phyloP scores from a whole-genome alignment of 108 stramenopile species.

The Fistulifera pelliculosa region DNA sequence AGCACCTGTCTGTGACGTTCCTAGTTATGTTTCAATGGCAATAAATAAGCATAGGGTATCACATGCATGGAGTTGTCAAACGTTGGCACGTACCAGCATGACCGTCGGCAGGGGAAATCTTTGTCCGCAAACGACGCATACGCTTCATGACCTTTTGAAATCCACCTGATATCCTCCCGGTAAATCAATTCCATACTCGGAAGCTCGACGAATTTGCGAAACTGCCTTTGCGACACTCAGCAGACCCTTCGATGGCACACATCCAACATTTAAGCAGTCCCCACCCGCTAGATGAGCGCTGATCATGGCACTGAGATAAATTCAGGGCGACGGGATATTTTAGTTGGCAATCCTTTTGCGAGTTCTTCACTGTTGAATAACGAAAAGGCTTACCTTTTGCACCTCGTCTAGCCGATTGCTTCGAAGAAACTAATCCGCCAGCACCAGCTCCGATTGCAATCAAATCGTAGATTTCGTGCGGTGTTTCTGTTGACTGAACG shows the following conservation, averaged over 20 bases:
- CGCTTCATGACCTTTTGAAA: slow-evolving; percentile 77
- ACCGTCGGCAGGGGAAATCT: slow-evolving; percentile 82
- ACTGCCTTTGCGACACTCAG: slow-evolving; percentile 66
- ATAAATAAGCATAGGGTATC: too few relatives aligned
- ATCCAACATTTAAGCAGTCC: slow-evolving; percentile 87
- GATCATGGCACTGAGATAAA: slow-evolving; percentile 42
- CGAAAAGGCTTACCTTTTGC: slow-evolving; percentile 31
- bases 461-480: slow-evolving; percentile 69
- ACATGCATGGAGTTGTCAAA: too few relatives aligned
- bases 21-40: too few relatives aligned
- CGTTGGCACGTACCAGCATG: slow-evolving; percentile 40
- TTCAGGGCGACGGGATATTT: too few relatives aligned
- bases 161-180: slow-evolving; percentile 47
- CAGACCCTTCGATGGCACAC: slow-evolving; percentile 93
- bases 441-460: slow-evolving; percentile 85
- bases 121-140: slow-evolving; percentile 46
- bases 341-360: too few relatives aligned
- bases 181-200: slow-evolving; percentile 72
- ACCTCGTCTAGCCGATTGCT: slow-evolving; percentile 62
- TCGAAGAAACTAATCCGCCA: slow-evolving; percentile 68
- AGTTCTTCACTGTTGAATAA: too few relatives aligned
- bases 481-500: slow-evolving; percentile 17
- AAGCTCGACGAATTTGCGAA: slow-evolving; percentile 50
- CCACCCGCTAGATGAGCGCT: slow-evolving; percentile 75
- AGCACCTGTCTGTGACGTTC: slow-evolving; percentile 32